A percentile compares a stretch with the other conserved stretches of the same genome.
Conservation (phyloP, 345 rosid species). For the Trapa bicornis region DNA sequence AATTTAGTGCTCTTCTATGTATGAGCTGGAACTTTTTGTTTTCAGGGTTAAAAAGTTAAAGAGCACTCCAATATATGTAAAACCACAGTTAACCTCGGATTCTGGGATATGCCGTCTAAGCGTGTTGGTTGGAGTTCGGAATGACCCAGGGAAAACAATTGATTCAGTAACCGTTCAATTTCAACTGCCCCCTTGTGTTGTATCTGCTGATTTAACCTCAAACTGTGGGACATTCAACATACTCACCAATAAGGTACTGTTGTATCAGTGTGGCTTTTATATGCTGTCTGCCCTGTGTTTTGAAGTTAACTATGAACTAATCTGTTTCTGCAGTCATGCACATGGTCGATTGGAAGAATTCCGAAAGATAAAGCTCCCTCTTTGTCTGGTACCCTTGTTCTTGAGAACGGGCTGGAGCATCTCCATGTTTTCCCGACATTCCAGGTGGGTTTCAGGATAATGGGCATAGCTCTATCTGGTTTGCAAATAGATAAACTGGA, state of each 20-base stretch:
- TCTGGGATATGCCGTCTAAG: conserved; percentile 61
- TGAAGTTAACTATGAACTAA: conserved; percentile 4
- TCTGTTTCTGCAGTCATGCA: conserved; percentile 44
- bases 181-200: conserved; percentile 60
- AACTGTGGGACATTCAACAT: conserved; percentile 75
- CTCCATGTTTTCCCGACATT: conserved; percentile 74
- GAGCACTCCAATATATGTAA: conserved; percentile 68
- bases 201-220: conserved; percentile 74
- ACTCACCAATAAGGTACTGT: conserved; percentile 63
- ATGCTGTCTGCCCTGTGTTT: not conserved
- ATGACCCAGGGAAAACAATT: conserved; percentile 68
- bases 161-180: conserved; percentile 73
- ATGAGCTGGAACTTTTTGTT: not conserved
- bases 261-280: not conserved
- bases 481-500: conserved; percentile 75
- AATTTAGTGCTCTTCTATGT: not conserved
- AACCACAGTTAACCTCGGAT: conserved; percentile 80
- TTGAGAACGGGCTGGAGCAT: conserved; percentile 48
- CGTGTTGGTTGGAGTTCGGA: conserved; percentile 66
- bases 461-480: conserved; percentile 89
- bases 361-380: conserved; percentile 80
- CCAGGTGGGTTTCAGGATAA: conserved; percentile 65
- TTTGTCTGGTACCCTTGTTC: conserved; percentile 52
- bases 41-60: conserved; percentile 81
- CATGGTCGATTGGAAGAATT: conserved; percentile 78